Percentiles rank a stretch among this genome's conserved stretches.
Conservation (phyloP, 805 yeast species). For the Dipodascus geniculatus region DNA sequence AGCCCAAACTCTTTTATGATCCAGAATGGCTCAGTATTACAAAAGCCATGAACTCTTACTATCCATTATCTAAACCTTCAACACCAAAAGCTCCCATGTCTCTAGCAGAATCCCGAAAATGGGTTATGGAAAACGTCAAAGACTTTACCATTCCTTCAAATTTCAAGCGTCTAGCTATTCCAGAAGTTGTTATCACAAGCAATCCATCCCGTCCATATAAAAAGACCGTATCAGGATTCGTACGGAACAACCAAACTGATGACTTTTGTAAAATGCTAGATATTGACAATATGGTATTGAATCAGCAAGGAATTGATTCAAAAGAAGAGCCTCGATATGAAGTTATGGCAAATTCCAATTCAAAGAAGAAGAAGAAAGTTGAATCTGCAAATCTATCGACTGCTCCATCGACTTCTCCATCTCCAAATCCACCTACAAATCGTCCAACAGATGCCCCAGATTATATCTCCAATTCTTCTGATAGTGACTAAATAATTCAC, state of each 20-base stretch:
- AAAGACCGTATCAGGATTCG: conserved; percentile 9
- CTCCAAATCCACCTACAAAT: too few species aligned
- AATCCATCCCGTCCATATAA: not conserved
- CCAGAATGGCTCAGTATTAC: conserved; percentile 29
- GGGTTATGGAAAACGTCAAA: conserved; percentile 23
- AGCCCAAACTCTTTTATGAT: conserved; percentile 19
- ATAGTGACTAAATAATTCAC: not conserved
- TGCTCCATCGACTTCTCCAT: too few species aligned
- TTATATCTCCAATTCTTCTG: not conserved
- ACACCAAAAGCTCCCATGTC: conserved; percentile 3
- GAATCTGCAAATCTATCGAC: too few species aligned
- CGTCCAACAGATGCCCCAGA: too few species aligned
- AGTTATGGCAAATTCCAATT: not conserved
- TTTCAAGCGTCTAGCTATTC: conserved; percentile 13
- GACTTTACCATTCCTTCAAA: conserved; percentile 21
- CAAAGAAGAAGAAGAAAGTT: not conserved
- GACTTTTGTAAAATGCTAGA: conserved; percentile 18
- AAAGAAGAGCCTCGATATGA: not conserved
- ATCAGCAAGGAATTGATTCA: not conserved
- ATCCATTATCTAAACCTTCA: conserved; percentile 2
- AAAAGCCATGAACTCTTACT: conserved; percentile 17
- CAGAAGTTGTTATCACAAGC: conserved; percentile 1
- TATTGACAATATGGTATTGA: conserved; percentile 13
- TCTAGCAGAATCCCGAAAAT: conserved; percentile 15
- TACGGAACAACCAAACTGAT: conserved; percentile 20